Evolutionary conservation across 1,284 basidiomycete species (phyloP), one percentile per base, ranked within the genome.

Genomic region (Melampsora larici-populina): DNA sequence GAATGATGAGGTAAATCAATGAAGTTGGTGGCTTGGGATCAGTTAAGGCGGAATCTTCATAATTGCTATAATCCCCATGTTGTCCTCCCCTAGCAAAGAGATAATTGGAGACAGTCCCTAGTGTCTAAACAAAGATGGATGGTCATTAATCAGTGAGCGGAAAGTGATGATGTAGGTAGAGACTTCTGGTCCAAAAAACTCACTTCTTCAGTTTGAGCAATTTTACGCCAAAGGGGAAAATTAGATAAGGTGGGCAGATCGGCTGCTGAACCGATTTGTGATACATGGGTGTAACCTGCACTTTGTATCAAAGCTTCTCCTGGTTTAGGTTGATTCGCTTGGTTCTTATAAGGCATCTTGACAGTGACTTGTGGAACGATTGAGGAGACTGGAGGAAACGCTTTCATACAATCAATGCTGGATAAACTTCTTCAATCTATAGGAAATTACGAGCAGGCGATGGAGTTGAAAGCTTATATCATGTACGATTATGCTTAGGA

Each of bases 271-370:
- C 73, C 73, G 18, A 76, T 51, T 29, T 76, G 73, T 40, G 60
- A 68, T n/a, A 76, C 51, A 60, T 76, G 73, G 36, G 73, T 76
- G 24, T 76, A 76, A 29, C 73, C 73, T 26, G 72, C 72, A 64
- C 63, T 66, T 48, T 74, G 72, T 9, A 74, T 46, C 72, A 74
- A 51, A 46, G 49, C 64, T 46, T 74, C 72, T 15, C 72, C 72
- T 11, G 31, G 21, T 51, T 74, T 74, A n/a, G 64, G 48, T 64
- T 66, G 46, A 17, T 46, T 46, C 46, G 46, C 46, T 46, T 46
- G 46, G 29, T 24, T 24, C 11, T 60, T 5, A 31, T 60, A 60
- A 60, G 29, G 24, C 29, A 24, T 60, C 46, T 46, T 46, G 46
- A 46, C 43, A 24, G 55, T 60, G 24, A 18, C 11, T 17, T 17